phyloP scores from a whole-genome alignment of 192 early-diverging fungal genomes.

The Backusella psychrophila region DNA sequence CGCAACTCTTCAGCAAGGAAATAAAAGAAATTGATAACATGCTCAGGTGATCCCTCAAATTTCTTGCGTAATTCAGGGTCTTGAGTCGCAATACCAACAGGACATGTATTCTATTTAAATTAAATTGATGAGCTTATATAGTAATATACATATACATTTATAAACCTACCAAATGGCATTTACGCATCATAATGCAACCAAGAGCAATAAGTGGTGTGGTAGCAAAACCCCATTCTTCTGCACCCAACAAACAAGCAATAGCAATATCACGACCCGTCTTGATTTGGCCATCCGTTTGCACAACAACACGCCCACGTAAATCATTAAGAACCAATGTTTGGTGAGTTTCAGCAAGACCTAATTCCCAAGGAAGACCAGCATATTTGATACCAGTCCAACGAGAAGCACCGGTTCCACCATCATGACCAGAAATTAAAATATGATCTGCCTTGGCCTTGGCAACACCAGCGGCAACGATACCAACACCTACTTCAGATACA shows the following conservation, averaged over 20 bases:
- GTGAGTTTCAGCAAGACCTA: slow-evolving; percentile 97
- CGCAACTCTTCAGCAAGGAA: slow-evolving; percentile 96
- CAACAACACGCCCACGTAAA: slow-evolving; percentile 91
- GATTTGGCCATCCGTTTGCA: slow-evolving; percentile 99
- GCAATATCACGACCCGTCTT: slow-evolving; percentile 97
- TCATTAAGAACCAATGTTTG: slow-evolving; percentile 98
- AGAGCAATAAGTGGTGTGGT: slow-evolving; percentile 97
- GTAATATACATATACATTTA: neutral
- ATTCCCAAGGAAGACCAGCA: slow-evolving; percentile 99
- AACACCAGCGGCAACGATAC: slow-evolving; percentile 96
- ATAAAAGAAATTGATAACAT: slow-evolving; percentile 99
- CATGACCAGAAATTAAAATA: slow-evolving; percentile 93
- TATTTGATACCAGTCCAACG: slow-evolving; percentile 99
- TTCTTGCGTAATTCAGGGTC: slow-evolving; percentile 91
- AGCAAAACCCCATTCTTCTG: slow-evolving; percentile 99
- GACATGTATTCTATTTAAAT: slow-evolving; percentile 88
- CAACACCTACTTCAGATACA: slow-evolving; percentile 97
- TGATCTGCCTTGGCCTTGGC: slow-evolving; percentile 97
- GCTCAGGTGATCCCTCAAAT: slow-evolving; percentile 92
- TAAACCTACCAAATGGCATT: slow-evolving; percentile 38
- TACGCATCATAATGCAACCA: slow-evolving; percentile 96
- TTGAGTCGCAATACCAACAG: slow-evolving; percentile 98
- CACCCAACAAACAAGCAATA: slow-evolving; percentile 95
- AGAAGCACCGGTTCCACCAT: slow-evolving; percentile 98
- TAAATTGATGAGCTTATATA: neutral